These are phyloP conservation scores for Globisporangium middletonii DNA, from an alignment of 352 stramenopile species.

Conservation along the genomic window DNA sequence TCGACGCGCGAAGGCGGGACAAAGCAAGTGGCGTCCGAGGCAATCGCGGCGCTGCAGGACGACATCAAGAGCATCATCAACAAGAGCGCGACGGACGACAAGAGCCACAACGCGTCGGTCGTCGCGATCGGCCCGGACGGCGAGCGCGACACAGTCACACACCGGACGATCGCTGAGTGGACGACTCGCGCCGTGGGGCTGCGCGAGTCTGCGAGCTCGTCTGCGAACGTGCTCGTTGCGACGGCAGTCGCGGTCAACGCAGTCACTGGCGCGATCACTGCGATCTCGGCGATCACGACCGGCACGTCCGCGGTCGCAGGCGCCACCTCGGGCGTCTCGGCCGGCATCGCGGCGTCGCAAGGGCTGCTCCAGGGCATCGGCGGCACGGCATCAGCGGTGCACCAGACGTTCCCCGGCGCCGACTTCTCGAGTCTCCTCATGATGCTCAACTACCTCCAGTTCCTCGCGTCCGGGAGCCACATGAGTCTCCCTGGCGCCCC, in stretches of 20 bases:
- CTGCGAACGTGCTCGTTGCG: slow-evolving; percentile 47
- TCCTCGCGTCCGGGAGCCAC: slow-evolving; percentile 58
- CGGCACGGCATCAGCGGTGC: slow-evolving; percentile 9
- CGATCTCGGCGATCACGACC: slow-evolving; percentile 35
- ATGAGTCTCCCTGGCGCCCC: slow-evolving; percentile 51
- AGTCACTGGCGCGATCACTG: slow-evolving; percentile 37
- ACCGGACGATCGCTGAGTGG: slow-evolving; percentile 13
- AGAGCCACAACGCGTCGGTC: background rate
- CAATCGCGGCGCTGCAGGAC: background rate
- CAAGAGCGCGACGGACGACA: background rate
- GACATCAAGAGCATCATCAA: slow-evolving; percentile 2
- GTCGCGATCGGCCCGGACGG: background rate
- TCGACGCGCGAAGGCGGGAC: slow-evolving; percentile 3
- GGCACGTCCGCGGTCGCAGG: slow-evolving; percentile 23
- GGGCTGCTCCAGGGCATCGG: slow-evolving; percentile 20
- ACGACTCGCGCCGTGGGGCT: slow-evolving; percentile 8
- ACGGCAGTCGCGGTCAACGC: slow-evolving; percentile 48
- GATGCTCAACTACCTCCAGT: slow-evolving; percentile 71
- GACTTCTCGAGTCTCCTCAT: slow-evolving; percentile 54
- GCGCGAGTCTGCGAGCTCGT: slow-evolving; percentile 29
- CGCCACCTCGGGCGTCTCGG: slow-evolving; percentile 12
- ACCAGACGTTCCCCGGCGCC: slow-evolving; percentile 22
- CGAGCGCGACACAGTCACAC: background rate
- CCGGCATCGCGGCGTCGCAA: slow-evolving; percentile 18
- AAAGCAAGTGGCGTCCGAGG: background rate